Evolutionary conservation across 1,284 basidiomycete species (phyloP).

Genomic region (Flammula alnicola): DNA sequence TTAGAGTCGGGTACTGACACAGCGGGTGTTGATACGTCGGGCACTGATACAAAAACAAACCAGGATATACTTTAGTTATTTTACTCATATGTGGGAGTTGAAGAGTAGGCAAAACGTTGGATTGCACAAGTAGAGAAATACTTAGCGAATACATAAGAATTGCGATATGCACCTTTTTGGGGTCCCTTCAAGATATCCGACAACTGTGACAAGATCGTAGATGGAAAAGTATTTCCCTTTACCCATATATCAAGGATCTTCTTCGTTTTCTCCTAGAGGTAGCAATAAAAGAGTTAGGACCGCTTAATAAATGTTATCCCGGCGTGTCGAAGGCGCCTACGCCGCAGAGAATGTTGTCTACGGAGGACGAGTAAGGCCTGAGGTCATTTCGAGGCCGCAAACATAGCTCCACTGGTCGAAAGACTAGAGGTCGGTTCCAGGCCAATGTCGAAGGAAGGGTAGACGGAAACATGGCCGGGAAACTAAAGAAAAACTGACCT

Average conservation of each 20-base stretch:
- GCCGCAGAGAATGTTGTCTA: too few species aligned
- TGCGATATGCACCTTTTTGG: conserved; percentile 83
- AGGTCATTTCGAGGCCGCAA: too few species aligned
- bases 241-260: conserved; percentile 96
- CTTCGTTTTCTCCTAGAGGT: conserved; percentile 87
- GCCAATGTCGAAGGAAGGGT: background rate
- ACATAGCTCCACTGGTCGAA: too few species aligned
- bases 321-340: background rate
- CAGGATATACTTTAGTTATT: conserved; percentile 67
- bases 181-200: conserved; percentile 64
- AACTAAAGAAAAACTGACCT: conserved; percentile 65
- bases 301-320: background rate
- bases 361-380: too few species aligned
- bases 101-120: conserved; percentile 48
- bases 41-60: conserved; percentile 66
- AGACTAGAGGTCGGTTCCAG: too few species aligned
- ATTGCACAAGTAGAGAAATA: conserved; percentile 72
- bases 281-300: conserved; percentile 28
- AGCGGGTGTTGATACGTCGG: conserved; percentile 40
- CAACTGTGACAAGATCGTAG: conserved; percentile 68
- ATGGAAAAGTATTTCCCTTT: conserved; percentile 85
- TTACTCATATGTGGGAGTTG: conserved; percentile 54
- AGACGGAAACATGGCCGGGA: conserved; percentile 1
- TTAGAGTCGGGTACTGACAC: conserved; percentile 6
- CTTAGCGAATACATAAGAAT: conserved; percentile 75